Evolutionary conservation across 768 basidiomycete genomes (phyloP), one percentile per base, ranked within the genome.

Genomic region (Neoboletus magnificus): DNA sequence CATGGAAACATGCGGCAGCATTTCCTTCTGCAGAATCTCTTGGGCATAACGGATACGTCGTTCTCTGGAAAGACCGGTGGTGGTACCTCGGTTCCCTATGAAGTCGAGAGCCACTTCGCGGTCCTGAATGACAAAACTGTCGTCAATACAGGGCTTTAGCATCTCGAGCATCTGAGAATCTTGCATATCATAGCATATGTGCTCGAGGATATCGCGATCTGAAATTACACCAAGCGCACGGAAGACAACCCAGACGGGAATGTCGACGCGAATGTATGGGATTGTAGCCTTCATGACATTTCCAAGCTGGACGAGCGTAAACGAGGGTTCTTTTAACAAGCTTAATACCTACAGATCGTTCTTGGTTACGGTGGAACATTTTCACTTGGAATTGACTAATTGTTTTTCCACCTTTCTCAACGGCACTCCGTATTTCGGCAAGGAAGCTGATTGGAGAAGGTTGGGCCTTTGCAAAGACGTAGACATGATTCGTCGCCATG

Each of bases 401-500:
- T 12, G 93, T 97, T 79, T 98, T 98, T 48, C 97, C 97, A 53
- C 96, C 94, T 69, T 93, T 96, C 76, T 98, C 97, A 13, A 98
- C 92, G 6, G 94, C 93, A 72, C 92, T 94, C 57, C 96, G 88
- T 72, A 99, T 97, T 71, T 98, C 95, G 36, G 97, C 93, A 41
- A 98, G 82, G 74, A 96, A 97, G 61, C 86, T 93, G 64, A 97
- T 91, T 2, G 95, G 94, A 18, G 93, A 95, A 4, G 96, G 95
- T 62, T 96, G 93, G 0, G 92, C 92, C 74, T 98, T 99, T 49
- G 95, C 93, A 66, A 99, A 99, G 50, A 98, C 94, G 73, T 98
- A 99, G 61, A 99, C 97, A 67, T 97, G 95, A 75, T 99, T 99
- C 23, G 93, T 95, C 11, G 97, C 96, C 95, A 98, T 98, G 50